Evolutionary conservation across 2,329 filamentous ascomycete genomes (phyloP), one percentile per base, ranked within the genome.

Genomic region (Torrubiella hemipterigena): DNA sequence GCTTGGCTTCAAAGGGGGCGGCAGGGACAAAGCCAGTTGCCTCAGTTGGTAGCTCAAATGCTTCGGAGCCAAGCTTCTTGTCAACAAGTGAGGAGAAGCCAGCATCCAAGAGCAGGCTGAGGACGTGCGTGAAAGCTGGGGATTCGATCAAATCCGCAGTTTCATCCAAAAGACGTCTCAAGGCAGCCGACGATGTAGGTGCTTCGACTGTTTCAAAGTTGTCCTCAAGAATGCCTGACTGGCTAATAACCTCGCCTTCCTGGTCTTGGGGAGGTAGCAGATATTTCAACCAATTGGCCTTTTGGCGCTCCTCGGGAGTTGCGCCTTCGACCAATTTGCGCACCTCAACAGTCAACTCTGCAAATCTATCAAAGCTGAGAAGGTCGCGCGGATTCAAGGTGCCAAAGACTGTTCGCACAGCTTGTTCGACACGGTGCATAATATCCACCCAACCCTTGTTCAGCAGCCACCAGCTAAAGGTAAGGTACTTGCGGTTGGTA

Each of bases 391-490:
- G 87, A 52, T 86, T 94, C 30, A 95, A 63, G 38, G 74, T 68
- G n/a, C 85, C 84, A 54, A 95, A 96, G 16, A 89, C 81, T 32
- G 93, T 81, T 44, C 80, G 79, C 16, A 98, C 91, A 4, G 86
- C 86, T n/a, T 65, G 62, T 50, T 86, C 77, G 29, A 98, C 87
- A 40, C 78, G 81, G 34, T 75, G 66, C 69, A 86, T 80, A 34
- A 96, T 62, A 35, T 86, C 75, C 42, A 77, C 74, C 77, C 86
- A 96, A 26, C 91, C 91, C 42, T 76, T 75, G 57, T 98, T 89
- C 29, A 98, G 66, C 28, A 98, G 63, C 87, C 89, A 98, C 91
- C 91, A 98, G 58, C 85, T 94, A 54, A 96, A 93, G 24, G 87
- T 93, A 29, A 98, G 67, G 50, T 96, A 98, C 49, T 83, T 82